Evolutionary conservation across 2,329 filamentous ascomycete species (phyloP).

Genomic region (Shiraia sp.): DNA sequence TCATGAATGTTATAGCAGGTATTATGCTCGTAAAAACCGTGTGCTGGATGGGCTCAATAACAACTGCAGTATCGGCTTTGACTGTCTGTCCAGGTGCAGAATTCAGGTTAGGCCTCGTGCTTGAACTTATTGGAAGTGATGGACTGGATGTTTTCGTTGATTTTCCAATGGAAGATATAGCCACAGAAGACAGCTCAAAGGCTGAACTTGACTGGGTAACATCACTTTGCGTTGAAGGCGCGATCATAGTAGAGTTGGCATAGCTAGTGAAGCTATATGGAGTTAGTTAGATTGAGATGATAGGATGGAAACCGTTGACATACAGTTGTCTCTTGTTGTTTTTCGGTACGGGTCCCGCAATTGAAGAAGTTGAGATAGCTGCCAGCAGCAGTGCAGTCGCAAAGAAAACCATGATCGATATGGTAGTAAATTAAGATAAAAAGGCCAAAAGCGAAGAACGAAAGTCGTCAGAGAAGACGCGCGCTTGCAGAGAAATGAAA

Average conservation of each 20-base stretch:
- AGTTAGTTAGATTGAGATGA: conserved; percentile 11
- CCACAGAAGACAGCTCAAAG: background rate
- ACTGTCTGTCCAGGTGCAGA: conserved; percentile 15
- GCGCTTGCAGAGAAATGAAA: conserved; percentile 25
- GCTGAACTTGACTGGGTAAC: conserved; percentile 3
- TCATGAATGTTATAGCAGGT: conserved; percentile 38
- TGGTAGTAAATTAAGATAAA: conserved; percentile 22
- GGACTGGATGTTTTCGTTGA: background rate
- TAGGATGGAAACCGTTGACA: conserved; percentile 9
- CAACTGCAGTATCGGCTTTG: conserved; percentile 37
- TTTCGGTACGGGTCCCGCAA: conserved; percentile 40
- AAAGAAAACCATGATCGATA: conserved; percentile 33
- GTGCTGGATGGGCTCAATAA: conserved; percentile 37
- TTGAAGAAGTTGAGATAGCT: conserved; percentile 33
- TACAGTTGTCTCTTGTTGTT: conserved; percentile 33
- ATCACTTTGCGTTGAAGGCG: conserved; percentile 4
- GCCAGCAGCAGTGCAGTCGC: conserved; percentile 42
- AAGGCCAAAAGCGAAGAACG: conserved; percentile 16
- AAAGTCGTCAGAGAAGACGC: conserved; percentile 16
- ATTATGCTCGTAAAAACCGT: conserved; percentile 31
- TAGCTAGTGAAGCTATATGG: conserved; percentile 29
- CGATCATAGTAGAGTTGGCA: conserved; percentile 26
- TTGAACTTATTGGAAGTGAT: background rate
- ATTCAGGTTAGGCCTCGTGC: background rate
- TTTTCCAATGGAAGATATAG: background rate